phyloP scores from a whole-genome alignment of 2,329 filamentous ascomycete genomes.

The Ophiocordyceps unilateralis region DNA sequence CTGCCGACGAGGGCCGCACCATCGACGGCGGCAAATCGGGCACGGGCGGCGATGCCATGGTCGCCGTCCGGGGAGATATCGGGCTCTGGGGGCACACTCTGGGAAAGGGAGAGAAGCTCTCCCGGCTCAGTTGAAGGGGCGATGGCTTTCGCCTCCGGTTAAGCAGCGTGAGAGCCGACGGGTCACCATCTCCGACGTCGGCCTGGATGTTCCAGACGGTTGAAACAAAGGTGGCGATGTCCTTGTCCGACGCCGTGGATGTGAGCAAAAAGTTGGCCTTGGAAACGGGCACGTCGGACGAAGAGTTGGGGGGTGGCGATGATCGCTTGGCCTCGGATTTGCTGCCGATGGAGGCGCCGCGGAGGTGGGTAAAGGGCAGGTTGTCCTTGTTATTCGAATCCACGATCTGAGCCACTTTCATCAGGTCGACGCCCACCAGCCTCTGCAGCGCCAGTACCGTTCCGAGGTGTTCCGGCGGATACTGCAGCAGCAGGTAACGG shows the following conservation, averaged over 20 bases:
- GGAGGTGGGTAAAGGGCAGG: conserved; percentile 21
- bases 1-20: conserved; percentile 3
- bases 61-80: conserved; percentile 4
- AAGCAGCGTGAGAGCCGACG: conserved; percentile 12
- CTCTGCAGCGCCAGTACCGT: conserved; percentile 40
- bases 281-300: conserved; percentile 20
- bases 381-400: conserved; percentile 21
- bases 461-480: conserved; percentile 35
- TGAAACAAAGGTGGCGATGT: conserved; percentile 35
- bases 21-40: conserved; percentile 2
- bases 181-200: conserved; percentile 22
- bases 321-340: conserved; percentile 8
- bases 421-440: conserved; percentile 34
- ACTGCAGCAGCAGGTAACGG: conserved; percentile 41
- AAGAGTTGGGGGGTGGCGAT: conserved; percentile 9
- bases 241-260: conserved; percentile 32
- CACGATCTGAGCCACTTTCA: conserved; percentile 42
- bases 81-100: conserved; percentile 8
- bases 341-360: conserved; percentile 14
- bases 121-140: conserved; percentile 8
- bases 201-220: conserved; percentile 28
- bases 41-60: background rate
- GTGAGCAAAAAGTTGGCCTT: conserved; percentile 41
- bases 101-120: conserved; percentile 15
- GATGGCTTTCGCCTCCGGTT: conserved; percentile 9